A percentile compares a stretch with the other conserved stretches of the same genome.
phyloP scores from a whole-genome alignment of 306 rosid genomes.

The Rosa multiflora region DNA sequence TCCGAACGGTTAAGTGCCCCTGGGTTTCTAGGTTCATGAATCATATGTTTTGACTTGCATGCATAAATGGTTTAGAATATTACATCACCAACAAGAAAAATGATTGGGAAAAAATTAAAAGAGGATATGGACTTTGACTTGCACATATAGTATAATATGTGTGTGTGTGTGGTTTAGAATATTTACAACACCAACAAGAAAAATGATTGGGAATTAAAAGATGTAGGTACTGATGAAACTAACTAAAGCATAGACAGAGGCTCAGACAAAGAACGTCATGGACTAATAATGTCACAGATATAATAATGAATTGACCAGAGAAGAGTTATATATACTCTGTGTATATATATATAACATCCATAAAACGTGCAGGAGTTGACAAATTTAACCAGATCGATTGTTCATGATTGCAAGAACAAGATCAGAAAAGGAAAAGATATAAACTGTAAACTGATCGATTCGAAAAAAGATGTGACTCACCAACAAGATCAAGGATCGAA shows the following conservation, averaged over 20 bases:
- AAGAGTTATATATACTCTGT: neutral
- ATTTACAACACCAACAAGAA: neutral
- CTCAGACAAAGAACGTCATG: neutral
- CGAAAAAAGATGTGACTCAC: neutral
- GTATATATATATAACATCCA: too few relatives aligned
- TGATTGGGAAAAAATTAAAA: too few relatives aligned
- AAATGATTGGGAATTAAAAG: neutral
- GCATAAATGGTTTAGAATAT: neutral
- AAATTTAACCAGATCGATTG: neutral
- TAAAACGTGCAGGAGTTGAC: neutral
- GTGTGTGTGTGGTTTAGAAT: too few relatives aligned
- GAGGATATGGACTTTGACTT: too few relatives aligned
- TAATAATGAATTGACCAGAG: too few relatives aligned
- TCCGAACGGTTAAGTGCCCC: neutral
- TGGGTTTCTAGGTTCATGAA: neutral
- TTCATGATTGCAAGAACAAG: neutral
- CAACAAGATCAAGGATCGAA: neutral
- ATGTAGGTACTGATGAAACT: neutral
- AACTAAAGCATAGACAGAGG: neutral
- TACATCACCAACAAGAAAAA: too few relatives aligned
- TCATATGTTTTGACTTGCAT: neutral
- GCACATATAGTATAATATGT: too few relatives aligned
- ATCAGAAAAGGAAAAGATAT: neutral
- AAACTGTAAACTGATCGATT: neutral
- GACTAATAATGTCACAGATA: neutral